A percentile compares a stretch with the other conserved stretches of the same genome.
phyloP scores from a whole-genome alignment of 1,284 basidiomycete species.

The Melampsora americana region DNA sequence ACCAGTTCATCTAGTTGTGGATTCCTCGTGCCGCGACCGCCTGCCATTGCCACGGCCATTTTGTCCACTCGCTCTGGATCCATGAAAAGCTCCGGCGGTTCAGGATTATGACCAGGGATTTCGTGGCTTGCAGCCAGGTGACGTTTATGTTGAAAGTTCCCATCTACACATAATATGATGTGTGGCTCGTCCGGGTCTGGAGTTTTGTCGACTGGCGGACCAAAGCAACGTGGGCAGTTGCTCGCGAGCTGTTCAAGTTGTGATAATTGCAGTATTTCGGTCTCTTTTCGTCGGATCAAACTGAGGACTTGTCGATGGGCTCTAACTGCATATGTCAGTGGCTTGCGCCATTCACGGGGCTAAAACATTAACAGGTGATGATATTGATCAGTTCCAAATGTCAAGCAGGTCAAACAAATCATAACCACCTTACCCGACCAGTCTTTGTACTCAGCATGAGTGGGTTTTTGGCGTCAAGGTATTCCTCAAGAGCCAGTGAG shows the following conservation, averaged over 20 bases:
- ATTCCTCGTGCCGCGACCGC: too few relatives aligned
- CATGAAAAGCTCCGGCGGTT: neutral
- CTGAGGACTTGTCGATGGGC: neutral
- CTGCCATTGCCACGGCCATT: too few relatives aligned
- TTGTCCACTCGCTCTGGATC: too few relatives aligned
- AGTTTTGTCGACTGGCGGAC: conserved; percentile 4
- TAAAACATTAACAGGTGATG: neutral
- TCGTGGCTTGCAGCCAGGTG: conserved; percentile 2
- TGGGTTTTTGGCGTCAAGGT: conserved; percentile 12
- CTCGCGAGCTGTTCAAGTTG: conserved; percentile 12
- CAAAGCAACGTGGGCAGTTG: conserved; percentile 12
- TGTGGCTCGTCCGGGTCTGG: neutral
- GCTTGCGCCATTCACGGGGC: too few relatives aligned
- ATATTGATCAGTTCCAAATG: conserved; percentile 1
- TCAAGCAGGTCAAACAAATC: neutral
- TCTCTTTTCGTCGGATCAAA: neutral
- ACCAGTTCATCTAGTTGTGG: too few relatives aligned
- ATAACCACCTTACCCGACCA: neutral
- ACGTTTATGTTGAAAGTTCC: conserved; percentile 11
- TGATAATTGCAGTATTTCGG: neutral
- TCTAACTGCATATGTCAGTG: neutral
- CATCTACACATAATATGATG: neutral
- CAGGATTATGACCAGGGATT: neutral
- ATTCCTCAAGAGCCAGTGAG: conserved; percentile 9
- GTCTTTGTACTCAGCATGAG: conserved; percentile 1